Evolutionary conservation across 345 rosid species (phyloP).

Genomic region (Theobroma cacao): DNA sequence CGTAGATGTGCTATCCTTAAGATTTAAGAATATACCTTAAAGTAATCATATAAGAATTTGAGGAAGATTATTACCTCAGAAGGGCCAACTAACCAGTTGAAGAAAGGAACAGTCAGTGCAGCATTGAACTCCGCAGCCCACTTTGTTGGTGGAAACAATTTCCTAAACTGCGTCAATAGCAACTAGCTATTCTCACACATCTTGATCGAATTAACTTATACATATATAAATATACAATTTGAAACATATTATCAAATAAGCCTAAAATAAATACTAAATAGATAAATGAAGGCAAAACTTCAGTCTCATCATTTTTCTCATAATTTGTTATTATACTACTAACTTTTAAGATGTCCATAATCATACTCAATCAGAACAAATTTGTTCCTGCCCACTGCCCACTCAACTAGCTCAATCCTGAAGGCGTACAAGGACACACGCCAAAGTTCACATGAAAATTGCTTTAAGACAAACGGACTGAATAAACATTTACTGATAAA

Average conservation of each 20-base stretch:
- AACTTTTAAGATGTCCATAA: background rate
- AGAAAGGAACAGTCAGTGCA: conserved; percentile 88
- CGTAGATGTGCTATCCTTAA: background rate
- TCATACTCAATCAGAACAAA: background rate
- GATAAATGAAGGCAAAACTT: background rate
- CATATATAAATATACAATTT: background rate
- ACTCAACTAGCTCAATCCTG: no score
- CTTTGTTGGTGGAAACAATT: conserved; percentile 87
- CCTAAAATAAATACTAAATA: background rate
- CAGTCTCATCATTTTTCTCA: background rate
- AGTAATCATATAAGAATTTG: background rate
- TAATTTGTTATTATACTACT: background rate
- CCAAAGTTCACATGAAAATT: background rate
- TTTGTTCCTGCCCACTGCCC: background rate
- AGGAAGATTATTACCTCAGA: conserved; percentile 52
- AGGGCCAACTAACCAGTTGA: conserved; percentile 95
- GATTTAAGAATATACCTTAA: background rate
- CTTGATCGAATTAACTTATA: background rate
- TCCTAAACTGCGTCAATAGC: conserved; percentile 55
- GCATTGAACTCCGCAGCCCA: conserved; percentile 99
- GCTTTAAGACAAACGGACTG: background rate
- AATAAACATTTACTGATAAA: background rate
- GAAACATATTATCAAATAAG: background rate
- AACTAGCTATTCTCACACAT: background rate
- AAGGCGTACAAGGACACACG: background rate